phyloP scores from a whole-genome alignment of 2,329 filamentous ascomycete species.

The Pseudopyrenochaeta lycopersici region DNA sequence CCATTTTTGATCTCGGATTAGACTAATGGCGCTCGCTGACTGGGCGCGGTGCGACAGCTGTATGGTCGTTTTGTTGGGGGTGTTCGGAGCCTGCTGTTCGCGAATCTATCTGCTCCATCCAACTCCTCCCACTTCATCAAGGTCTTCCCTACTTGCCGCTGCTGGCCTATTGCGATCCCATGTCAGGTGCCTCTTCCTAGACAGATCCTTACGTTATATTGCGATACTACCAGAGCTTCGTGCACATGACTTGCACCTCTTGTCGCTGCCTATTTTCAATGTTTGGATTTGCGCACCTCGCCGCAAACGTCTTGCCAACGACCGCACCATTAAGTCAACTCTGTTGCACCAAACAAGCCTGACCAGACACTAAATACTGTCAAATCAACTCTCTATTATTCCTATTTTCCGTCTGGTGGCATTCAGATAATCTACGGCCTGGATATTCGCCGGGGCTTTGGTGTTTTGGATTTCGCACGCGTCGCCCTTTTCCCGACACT shows the following conservation, averaged over 20 bases:
- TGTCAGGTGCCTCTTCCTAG: slow-evolving; percentile 5
- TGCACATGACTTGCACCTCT: background rate
- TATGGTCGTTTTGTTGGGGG: slow-evolving; percentile 30
- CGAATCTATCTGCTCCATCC: slow-evolving; percentile 23
- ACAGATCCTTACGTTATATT: background rate
- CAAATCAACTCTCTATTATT: background rate
- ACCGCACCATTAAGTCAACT: background rate
- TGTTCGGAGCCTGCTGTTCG: slow-evolving; percentile 28
- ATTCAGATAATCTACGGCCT: background rate
- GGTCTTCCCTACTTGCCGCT: slow-evolving; percentile 8
- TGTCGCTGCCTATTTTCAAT: background rate
- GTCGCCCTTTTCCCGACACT: slow-evolving; percentile 12
- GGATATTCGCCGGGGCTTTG: slow-evolving; percentile 2
- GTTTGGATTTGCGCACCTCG: too few species aligned
- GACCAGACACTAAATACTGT: background rate
- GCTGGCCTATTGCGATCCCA: slow-evolving; percentile 2
- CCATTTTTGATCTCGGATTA: slow-evolving; percentile 35
- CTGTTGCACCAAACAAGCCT: background rate
- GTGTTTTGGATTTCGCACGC: slow-evolving; percentile 22
- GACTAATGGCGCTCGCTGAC: slow-evolving; percentile 26
- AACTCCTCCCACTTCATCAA: slow-evolving; percentile 19
- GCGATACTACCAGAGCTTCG: background rate
- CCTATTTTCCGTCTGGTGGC: background rate
- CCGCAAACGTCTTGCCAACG: background rate
- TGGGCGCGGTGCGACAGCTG: slow-evolving; percentile 25